phyloP scores from a whole-genome alignment of 768 basidiomycete genomes.

The Leccinum subtestaceum region DNA sequence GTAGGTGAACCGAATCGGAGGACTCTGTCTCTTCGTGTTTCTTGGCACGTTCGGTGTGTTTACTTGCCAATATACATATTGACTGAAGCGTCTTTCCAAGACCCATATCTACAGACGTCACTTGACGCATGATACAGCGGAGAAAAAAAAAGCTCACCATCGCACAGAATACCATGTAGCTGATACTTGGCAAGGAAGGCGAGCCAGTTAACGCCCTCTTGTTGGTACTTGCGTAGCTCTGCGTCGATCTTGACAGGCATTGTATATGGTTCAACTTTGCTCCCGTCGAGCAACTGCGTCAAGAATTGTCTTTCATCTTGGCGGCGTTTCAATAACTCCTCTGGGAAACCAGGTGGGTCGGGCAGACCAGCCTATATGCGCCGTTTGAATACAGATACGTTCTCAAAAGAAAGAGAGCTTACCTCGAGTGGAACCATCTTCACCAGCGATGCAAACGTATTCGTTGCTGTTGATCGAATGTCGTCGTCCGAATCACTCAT shows the following conservation, averaged over 20 bases:
- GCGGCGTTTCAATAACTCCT: conserved; percentile 80
- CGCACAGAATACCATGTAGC: conserved; percentile 95
- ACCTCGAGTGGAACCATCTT: conserved; percentile 99
- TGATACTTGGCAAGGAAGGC: conserved; percentile 98
- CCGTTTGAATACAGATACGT: background rate
- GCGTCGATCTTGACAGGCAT: conserved; percentile 89
- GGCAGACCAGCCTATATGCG: conserved; percentile 83
- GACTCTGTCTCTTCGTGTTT: conserved; percentile 62
- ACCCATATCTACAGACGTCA: conserved; percentile 78
- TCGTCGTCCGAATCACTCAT: conserved; percentile 96
- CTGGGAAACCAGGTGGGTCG: conserved; percentile 89
- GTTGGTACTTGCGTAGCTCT: conserved; percentile 94
- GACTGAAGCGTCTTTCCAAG: conserved; percentile 97
- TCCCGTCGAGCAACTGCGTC: conserved; percentile 90
- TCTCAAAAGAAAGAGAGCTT: conserved; percentile 14
- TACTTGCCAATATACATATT: conserved; percentile 94
- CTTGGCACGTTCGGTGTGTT: conserved; percentile 82
- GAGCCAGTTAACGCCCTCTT: conserved; percentile 98
- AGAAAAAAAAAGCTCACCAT: conserved; percentile 56
- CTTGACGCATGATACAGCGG: background rate
- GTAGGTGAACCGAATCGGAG: conserved; percentile 79
- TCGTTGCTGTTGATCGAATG: conserved; percentile 91
- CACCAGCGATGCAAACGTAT: conserved; percentile 93
- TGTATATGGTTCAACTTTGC: conserved; percentile 86
- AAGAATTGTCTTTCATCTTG: conserved; percentile 89